phyloP scores from a whole-genome alignment of 768 basidiomycete species.

The Podaxis sp. region DNA sequence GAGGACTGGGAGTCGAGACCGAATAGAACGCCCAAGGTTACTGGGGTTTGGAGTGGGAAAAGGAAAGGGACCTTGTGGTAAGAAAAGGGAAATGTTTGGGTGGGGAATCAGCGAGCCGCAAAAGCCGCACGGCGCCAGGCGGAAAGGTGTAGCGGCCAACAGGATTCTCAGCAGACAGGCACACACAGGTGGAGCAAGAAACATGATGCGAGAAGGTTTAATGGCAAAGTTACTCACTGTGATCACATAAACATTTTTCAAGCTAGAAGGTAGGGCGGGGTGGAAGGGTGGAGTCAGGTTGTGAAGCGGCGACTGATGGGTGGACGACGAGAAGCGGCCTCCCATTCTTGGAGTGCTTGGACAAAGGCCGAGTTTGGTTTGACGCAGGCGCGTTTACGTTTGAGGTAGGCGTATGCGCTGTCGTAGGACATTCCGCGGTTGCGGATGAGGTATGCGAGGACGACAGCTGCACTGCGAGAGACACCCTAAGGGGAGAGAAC shows the following conservation, averaged over 20 bases:
- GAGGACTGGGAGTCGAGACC: not conserved
- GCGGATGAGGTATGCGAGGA: slow-evolving; percentile 81
- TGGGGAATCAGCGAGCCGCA: not conserved
- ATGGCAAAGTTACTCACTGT: not conserved
- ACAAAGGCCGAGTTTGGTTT: slow-evolving; percentile 83
- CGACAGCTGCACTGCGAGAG: slow-evolving; percentile 73
- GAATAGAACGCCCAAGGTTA: not conserved
- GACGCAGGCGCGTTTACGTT: slow-evolving; percentile 66
- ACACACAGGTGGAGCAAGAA: slow-evolving; percentile 1
- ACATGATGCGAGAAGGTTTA: not conserved
- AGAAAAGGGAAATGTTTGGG: not conserved
- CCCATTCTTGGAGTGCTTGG: slow-evolving; percentile 58
- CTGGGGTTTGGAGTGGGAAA: not conserved
- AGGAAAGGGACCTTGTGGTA: not conserved
- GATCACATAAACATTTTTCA: not conserved
- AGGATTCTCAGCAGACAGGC: not conserved
- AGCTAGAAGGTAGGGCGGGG: not conserved
- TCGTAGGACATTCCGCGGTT: slow-evolving; percentile 74
- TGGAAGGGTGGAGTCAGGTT: slow-evolving; percentile 12
- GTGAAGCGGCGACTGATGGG: slow-evolving; percentile 22
- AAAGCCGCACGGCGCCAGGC: not conserved
- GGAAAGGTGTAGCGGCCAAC: not conserved
- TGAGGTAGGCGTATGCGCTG: slow-evolving; percentile 57
- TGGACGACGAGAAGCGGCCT: slow-evolving; percentile 29
- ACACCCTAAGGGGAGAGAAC: slow-evolving; percentile 52